Evolutionary conservation across 179 eudicot species (phyloP), one percentile per base, ranked within the genome.

Genomic region (Amaranthus tricolor): DNA sequence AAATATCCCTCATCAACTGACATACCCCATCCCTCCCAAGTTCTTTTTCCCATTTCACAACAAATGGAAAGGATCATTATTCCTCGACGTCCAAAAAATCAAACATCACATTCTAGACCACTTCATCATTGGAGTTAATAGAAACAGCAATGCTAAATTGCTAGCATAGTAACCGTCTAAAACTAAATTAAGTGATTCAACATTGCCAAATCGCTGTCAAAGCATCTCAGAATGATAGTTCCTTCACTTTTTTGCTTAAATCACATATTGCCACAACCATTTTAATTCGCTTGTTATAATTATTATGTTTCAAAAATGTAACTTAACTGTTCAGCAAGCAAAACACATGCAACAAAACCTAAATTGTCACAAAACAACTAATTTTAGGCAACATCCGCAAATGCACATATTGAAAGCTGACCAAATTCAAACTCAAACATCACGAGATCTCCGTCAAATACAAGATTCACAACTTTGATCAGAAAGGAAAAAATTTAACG

Each of bases 381-480:
- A 16, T 11, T 16, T 58, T 58, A 17, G 7, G 21, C 62, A 16
- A 16, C 2, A 16, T 9, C n/a, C 62, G 3, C 15, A 19, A 68
- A 21, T 3, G 58, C 57, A 16, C 72, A 24, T 9, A 53, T 52
- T 53, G 6, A 69, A 60, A 60, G 31, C 31, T 60, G 52, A 60
- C 60, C 1, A 47, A 66, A 19, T 48, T 21, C 51, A 13, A 65
- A 11, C 48, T 44, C 7, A 24, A 66, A 45, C 49, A 66, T 45
- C 60, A 51, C 17, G 44, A 68, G 72, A 68, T 68, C 59, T 68
- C 71, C 12, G 52, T 68, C 72, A 53, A 60, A 68, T 52, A 60
- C 56, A 12, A 68, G 12, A 52, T 21, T 52, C 1, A 31, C 6
- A 58, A 58, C 20, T 5, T 13, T 17, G 7, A 17, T 5, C 16